These are phyloP conservation scores for Leccinum proliferum DNA, from an alignment of 1,284 basidiomycete genomes.

Conservation along the genomic window DNA sequence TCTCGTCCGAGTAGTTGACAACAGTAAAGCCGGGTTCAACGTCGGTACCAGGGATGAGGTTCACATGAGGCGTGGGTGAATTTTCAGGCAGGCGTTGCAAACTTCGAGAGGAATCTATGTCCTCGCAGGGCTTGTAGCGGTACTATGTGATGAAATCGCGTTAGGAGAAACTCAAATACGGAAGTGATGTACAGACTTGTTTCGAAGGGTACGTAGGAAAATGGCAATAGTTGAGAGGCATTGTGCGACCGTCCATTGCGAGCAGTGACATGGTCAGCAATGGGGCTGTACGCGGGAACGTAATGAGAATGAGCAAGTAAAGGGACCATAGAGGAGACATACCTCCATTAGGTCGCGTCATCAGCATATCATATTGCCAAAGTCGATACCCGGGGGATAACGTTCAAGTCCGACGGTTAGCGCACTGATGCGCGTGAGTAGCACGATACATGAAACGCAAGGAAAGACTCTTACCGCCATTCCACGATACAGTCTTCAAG, in stretches of 20 bases:
- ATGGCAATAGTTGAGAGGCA: conserved; percentile 84
- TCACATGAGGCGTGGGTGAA: conserved; percentile 93
- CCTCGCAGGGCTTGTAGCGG: conserved; percentile 61
- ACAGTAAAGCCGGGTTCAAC: conserved; percentile 91
- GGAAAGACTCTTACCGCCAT: conserved; percentile 42
- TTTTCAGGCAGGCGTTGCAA: conserved; percentile 90
- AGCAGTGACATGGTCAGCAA: conserved; percentile 78
- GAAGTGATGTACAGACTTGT: conserved; percentile 47
- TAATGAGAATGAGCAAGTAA: not conserved
- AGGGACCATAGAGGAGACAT: conserved; percentile 26
- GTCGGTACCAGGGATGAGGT: conserved; percentile 84
- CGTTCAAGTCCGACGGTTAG: conserved; percentile 55
- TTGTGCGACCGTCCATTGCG: conserved; percentile 75
- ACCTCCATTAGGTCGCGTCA: conserved; percentile 43
- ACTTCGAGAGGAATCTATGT: conserved; percentile 90
- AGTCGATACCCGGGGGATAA: conserved; percentile 67
- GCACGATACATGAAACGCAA: not conserved
- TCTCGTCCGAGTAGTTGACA: conserved; percentile 82
- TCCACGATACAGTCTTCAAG: conserved; percentile 81
- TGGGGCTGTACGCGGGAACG: conserved; percentile 29
- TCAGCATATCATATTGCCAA: conserved; percentile 50
- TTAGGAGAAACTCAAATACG: conserved; percentile 2
- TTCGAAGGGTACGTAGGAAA: conserved; percentile 83
- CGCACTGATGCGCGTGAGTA: conserved; percentile 24
- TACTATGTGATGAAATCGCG: conserved; percentile 34